These are phyloP conservation scores for Gossypium schwendimanii DNA, from an alignment of 441 rosid genomes.

Conservation along the genomic window DNA sequence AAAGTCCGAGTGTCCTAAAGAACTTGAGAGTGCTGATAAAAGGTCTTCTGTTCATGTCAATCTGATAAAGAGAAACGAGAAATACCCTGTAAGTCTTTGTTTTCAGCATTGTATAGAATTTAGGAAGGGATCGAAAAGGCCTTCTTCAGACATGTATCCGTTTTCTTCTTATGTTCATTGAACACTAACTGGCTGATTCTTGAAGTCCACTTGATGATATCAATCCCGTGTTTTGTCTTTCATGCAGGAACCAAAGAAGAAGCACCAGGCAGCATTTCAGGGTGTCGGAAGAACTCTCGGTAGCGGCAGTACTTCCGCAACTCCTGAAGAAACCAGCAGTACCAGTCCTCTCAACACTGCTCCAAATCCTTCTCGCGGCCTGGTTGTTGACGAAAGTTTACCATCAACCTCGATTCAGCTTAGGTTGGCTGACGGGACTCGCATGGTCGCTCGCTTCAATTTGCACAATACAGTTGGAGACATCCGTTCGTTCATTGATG, in stretches of 20 bases:
- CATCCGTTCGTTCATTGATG: slow-evolving; percentile 54
- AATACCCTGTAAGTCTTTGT: slow-evolving; percentile 59
- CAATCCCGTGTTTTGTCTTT: neutral
- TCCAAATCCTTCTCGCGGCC: slow-evolving; percentile 28
- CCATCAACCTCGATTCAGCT: slow-evolving; percentile 86
- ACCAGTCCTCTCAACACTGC: slow-evolving; percentile 29
- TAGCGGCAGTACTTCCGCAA: slow-evolving; percentile 38
- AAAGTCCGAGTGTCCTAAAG: slow-evolving; percentile 91
- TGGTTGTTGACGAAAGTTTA: slow-evolving; percentile 48
- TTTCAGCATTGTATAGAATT: neutral
- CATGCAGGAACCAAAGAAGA: slow-evolving; percentile 67
- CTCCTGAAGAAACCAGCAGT: slow-evolving; percentile 27
- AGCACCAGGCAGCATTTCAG: slow-evolving; percentile 54
- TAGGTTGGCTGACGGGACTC: slow-evolving; percentile 78
- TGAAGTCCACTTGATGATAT: neutral
- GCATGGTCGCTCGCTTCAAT: slow-evolving; percentile 63
- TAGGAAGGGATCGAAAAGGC: neutral
- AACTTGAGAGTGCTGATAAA: slow-evolving; percentile 78
- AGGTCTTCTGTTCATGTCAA: slow-evolving; percentile 81
- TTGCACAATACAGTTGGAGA: slow-evolving; percentile 61
- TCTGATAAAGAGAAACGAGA: slow-evolving; percentile 64
- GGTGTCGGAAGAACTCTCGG: slow-evolving; percentile 85
- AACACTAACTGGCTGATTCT: neutral
- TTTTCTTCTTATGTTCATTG: neutral
- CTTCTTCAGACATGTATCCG: neutral